Evolutionary conservation across 202 grass and related monocot genomes (phyloP), one percentile per base, ranked within the genome.

Genomic region (Carex arenaria): DNA sequence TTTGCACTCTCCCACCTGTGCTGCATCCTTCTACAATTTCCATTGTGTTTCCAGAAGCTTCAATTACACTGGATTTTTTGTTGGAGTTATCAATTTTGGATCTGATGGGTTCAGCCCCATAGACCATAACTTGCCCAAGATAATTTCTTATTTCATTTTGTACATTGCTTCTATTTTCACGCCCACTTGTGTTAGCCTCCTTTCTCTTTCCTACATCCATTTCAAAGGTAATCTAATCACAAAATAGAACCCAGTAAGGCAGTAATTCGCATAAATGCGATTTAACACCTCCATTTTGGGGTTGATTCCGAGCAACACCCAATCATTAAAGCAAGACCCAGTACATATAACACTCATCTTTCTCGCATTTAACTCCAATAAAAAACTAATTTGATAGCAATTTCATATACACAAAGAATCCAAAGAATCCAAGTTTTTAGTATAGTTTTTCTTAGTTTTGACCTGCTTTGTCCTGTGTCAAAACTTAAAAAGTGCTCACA

Each of bases 151-250:
- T 57, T 77, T 57, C 52, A 15, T 77, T 77, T 73, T 40, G 17
- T 28, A 73, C 22, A 14, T 57, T 57, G n/a, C 52, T 77, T 28
- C 28, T 77, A 52, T 82, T 82, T 68, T 67, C 80, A 11, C 12
- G 31, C 11, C 80, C 80, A 52, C 52, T n/a, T 52, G 80, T 28
- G 19, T 68, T 34, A 31, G 28, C 49, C 49, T 32, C 52, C 26
- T 77, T 77, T 53, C 72, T 77, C 52, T 77, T 77, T 57, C 72
- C 72, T 77, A 34, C 72, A 77, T 56, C 22, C 12, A 57, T 14
- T 32, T 57, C 14, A 77, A 51, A n/a, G 28, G 13, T n/a, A 57
- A 57, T 77, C n/a, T 8, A 14, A 57, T 57, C 23, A 77, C 72
- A 31, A 75, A 18, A 56, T 57, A 10, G 9, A 77, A 56, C 52